phyloP scores from a whole-genome alignment of 2,329 filamentous ascomycete genomes.

The Aspergillus thermomutatus region DNA sequence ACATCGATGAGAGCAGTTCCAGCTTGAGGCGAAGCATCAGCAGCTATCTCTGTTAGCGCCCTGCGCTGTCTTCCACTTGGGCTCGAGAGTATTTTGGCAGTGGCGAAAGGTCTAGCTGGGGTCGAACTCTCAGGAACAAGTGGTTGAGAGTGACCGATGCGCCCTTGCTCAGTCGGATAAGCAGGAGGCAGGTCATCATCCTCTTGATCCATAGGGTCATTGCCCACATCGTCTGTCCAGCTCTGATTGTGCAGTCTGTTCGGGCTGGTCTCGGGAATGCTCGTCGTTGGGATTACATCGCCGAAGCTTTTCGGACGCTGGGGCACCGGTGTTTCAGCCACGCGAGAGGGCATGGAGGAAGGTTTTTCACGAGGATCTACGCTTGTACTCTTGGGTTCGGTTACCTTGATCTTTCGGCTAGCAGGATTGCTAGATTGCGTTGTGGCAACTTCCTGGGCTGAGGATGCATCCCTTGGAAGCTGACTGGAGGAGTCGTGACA shows the following conservation, averaged over 20 bases:
- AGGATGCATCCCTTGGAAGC: slow-evolving; percentile 2
- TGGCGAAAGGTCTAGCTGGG: slow-evolving; percentile 21
- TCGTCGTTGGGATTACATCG: slow-evolving; percentile 31
- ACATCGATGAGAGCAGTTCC: slow-evolving; percentile 30
- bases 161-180: slow-evolving; percentile 18
- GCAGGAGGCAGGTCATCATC: slow-evolving; percentile 38
- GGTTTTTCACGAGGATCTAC: slow-evolving; percentile 23
- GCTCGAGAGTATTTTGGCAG: slow-evolving; percentile 35
- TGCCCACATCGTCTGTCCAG: slow-evolving; percentile 22
- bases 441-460: slow-evolving; percentile 7
- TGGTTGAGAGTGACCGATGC: slow-evolving; percentile 18
- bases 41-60: slow-evolving; percentile 41
- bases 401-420: slow-evolving; percentile 3
- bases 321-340: slow-evolving; percentile 40
- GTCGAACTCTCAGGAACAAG: slow-evolving; percentile 20
- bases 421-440: slow-evolving; percentile 15
- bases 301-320: slow-evolving; percentile 18
- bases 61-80: slow-evolving; percentile 37
- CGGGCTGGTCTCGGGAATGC: slow-evolving; percentile 39
- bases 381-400: slow-evolving; percentile 7
- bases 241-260: slow-evolving; percentile 21
- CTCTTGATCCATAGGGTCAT: slow-evolving; percentile 28
- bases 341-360: slow-evolving; percentile 38
- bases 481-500: slow-evolving; percentile 7
- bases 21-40: slow-evolving; percentile 39